phyloP scores from a whole-genome alignment of 2,329 filamentous ascomycete species.

The Clarireedia hainanense region DNA sequence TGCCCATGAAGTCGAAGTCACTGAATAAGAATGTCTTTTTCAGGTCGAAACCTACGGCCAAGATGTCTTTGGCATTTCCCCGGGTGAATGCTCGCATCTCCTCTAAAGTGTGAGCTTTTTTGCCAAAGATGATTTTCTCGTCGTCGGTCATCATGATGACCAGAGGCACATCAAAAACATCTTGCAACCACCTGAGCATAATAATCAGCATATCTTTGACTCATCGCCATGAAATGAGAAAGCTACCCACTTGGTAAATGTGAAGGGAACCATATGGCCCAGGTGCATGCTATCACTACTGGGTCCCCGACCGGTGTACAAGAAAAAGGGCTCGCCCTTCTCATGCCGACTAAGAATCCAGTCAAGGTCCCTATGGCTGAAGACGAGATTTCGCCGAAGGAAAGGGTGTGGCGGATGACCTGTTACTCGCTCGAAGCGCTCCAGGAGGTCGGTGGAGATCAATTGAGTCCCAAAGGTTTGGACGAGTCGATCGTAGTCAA shows the following conservation, averaged over 20 bases:
- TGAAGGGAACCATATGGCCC: constrained; percentile 78
- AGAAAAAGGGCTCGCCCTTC: constrained; percentile 82
- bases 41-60: constrained; percentile 58
- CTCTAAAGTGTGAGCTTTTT: constrained; percentile 58
- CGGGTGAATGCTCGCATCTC: constrained; percentile 54
- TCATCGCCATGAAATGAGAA: background rate
- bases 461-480: too few species aligned
- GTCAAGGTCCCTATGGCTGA: constrained; percentile 85
- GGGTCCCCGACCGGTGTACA: constrained; percentile 90
- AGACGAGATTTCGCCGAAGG: constrained; percentile 81
- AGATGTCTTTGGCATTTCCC: constrained; percentile 51
- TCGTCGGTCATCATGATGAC: constrained; percentile 92
- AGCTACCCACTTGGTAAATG: constrained; percentile 62
- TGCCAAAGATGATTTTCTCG: constrained; percentile 58
- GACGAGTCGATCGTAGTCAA: too few species aligned
- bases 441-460: constrained; percentile 39
- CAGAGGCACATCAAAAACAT: constrained; percentile 89
- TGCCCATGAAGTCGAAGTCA: constrained; percentile 57
- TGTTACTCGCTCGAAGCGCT: constrained; percentile 83
- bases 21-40: constrained; percentile 71
- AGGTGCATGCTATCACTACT: constrained; percentile 87
- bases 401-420: constrained; percentile 86
- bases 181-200: constrained; percentile 61
- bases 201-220: constrained; percentile 15
- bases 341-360: constrained; percentile 84